Conservation (phyloP, 257 asterid species). For the Solanum sejunctum region DNA sequence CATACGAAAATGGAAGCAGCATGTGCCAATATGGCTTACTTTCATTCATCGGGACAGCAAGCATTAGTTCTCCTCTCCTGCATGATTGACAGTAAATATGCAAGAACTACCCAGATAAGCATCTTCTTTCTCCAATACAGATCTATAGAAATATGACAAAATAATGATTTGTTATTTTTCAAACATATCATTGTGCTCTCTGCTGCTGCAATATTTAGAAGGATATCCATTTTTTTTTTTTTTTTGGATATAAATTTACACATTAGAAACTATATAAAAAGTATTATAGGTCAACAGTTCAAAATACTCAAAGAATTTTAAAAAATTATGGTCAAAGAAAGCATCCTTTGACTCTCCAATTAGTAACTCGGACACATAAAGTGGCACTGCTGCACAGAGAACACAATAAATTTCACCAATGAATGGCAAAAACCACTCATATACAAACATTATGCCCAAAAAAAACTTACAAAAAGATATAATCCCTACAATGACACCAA, state of each 20-base stretch:
- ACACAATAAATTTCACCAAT: not conserved
- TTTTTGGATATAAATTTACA: not conserved
- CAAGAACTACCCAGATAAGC: not conserved
- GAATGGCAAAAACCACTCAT: not conserved
- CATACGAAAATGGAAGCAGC: conserved; percentile 91
- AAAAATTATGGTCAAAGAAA: not conserved
- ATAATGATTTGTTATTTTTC: not conserved
- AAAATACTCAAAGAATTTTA: not conserved
- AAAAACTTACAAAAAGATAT: not conserved
- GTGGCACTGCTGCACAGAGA: not conserved
- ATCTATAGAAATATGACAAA: not conserved
- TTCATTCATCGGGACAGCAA: conserved; percentile 50
- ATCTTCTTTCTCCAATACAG: not conserved
- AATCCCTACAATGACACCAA: not conserved
- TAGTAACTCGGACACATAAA: not conserved
- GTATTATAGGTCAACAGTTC: not conserved
- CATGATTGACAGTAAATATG: conserved; percentile 13
- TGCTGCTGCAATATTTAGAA: not conserved
- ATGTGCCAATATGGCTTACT: conserved; percentile 72
- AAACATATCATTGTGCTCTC: not conserved
- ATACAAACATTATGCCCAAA: not conserved
- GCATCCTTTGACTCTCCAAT: not conserved
- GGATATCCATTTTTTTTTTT: not conserved
- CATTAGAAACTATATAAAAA: not conserved
- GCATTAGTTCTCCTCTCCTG: conserved; percentile 75